Base-by-base conservation (phyloP, 352 stramenopile genomes). In the Globisporangium spinosum region DNA sequence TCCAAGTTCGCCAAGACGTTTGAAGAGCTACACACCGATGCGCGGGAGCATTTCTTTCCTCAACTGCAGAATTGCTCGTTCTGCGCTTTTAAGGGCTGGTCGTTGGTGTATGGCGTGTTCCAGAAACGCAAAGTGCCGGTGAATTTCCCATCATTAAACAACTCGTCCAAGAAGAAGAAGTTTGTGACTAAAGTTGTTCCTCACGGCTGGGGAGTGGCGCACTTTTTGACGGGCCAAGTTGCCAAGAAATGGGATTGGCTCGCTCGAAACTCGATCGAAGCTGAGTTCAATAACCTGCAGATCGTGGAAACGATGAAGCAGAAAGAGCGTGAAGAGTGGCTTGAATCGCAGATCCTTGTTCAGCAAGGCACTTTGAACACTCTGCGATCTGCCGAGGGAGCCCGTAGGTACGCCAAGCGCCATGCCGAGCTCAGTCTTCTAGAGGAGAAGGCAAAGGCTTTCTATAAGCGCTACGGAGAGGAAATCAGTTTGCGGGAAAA, bases 21-120 rank as follows among this genome's bases (percentile, higher is more conserved):
- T 58, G 84, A 91, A 59, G 77, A 93, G 61, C 61, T 80, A 12
- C 80, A 93, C 51, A 73, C 86, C 0, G 77, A 78, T 59, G 84
- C 80, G 23, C 62, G 71, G 0, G 70, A 83, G 43, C 64, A 82
- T 58, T 83, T 77, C 32, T 93, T 94, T 38, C 64, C 77, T 32
- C 87, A 94, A 47, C 70, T 94, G 0, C 64, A 62, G 0, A 62
- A 72, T 20, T 92, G 83, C 43, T 54, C 68, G 17, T 92, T 89
- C 61, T 92, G 83, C 51, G 70, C 76, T 10, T 90, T 80, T 0
- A 85, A 94, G 69, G 85, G 87, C 15, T 92, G 80, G 78, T 78
- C 87, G 2, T n/a, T 94, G 9, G 87, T 94, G 15, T 85, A 94
- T 49, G 85, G 85, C 10, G 82, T 94, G 5, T 94, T 91, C 38